Evolutionary conservation across 768 basidiomycete species (phyloP), one percentile per base, ranked within the genome.

Genomic region (Podaxis sp.): DNA sequence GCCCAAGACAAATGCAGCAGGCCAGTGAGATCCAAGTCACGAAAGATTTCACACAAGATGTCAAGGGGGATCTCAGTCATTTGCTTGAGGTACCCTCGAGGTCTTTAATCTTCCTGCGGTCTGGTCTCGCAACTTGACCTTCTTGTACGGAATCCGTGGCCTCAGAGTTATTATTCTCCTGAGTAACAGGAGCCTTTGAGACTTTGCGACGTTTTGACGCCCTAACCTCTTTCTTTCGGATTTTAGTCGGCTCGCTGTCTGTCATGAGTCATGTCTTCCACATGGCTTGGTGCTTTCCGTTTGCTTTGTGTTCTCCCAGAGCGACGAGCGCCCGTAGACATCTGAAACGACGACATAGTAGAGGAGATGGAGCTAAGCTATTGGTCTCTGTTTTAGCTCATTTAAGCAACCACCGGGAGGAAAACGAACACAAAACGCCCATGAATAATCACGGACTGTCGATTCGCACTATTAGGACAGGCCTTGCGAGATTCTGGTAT

Each of bases 1-100:
- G 79, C 72, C 51, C 77, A 66, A 0, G 78, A 74, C 3, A 82
- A 69, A 60, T 72, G 69, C 15, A 84, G 69, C 10, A 83, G 69
- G 63, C 82, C 79, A 15, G 68, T 36, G 12, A 79, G 78, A 30
- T 74, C 64, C 5, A 82, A 69, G 38, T 76, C 69, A 15, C 71
- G 66, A 60, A 79, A 76, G 22, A 80, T 78, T 72, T 83, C 73
- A 8, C 71, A 64, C 20, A 76, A 65, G 2, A 77, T 65, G 56
- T 77, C 76, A n/a, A 77, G 49, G 10, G 75, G 75, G 55, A 77
- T 69, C 60, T 77, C 76, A 10, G 70, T 72, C 50, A 77, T 68
- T 24, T 65, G 50, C 44, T 65, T 63, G 37, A 72, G 61, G 22
- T 70, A 64, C 20, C 73, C 73, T 46, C 69, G 60, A 28, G 66